Evolutionary conservation across 108 stramenopile species (phyloP), one percentile per base, ranked within the genome.

Genomic region (Craspedostauros australis): DNA sequence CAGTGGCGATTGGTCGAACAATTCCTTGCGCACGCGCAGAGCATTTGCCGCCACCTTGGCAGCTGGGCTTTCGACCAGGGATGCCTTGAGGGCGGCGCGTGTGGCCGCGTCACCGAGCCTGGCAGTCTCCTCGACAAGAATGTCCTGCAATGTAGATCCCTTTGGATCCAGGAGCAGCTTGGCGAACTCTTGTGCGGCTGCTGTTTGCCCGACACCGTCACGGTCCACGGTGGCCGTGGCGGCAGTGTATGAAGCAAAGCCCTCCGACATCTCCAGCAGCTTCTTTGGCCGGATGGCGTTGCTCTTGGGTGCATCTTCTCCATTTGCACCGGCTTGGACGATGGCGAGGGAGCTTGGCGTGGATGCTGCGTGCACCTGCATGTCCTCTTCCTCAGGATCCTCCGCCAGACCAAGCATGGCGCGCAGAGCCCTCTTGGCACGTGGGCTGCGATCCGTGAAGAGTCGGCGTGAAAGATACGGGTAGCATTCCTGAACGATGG

Each of bases 401-500:
- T 77, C 75, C 9, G 65, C 47, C 43, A 89, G 60, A 36, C 88
- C 88, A 21, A 93, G 58, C 80, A 93, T 90, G 18, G 77, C 78
- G 42, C 75, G 64, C 16, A 94, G 70, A 18, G 89, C 89, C 18
- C 61, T 60, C 26, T 86, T 83, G 26, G 89, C 83, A 36, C 89
- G 62, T 15, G 89, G 93, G 29, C 75, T 81, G 50, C 80, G 87
- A 51, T 94, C 89, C 5, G 85, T 91, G 39, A 94, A 88, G 12
- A 94, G 43, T 26, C 93, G 68, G 24, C 87, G 64, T 9, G 87
- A 78, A 5, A 94, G 70, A 50, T 91, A 94, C 5, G 85, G 80
- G 62, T 91, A 94, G 61, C 93, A 94, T 59, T 91, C 88, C 44
- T 88, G 73, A 9, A 94, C 74, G 51, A 94, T 94, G 33, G 85